Conservation (phyloP, 352 stramenopile genomes). For the Phytophthora melonis region DNA sequence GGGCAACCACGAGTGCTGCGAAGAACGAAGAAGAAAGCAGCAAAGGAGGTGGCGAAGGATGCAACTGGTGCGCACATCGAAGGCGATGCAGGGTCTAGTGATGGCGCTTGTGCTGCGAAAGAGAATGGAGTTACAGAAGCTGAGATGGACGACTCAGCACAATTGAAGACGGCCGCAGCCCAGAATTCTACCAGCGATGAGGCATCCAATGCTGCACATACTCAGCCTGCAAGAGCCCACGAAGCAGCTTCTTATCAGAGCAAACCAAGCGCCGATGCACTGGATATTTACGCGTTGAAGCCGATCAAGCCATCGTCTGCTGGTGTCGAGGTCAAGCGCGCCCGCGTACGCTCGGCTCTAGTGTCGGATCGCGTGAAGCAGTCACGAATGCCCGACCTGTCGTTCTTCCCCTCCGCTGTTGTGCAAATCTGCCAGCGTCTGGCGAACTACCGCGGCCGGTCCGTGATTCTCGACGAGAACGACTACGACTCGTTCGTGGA, state of each 20-base stretch:
- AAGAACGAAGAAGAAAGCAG: conserved; percentile 15
- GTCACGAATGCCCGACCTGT: conserved; percentile 53
- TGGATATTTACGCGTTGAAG: conserved; percentile 29
- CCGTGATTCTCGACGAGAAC: conserved; percentile 66
- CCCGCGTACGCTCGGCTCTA: conserved; percentile 47
- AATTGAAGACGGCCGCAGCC: conserved; percentile 2
- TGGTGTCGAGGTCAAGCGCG: conserved; percentile 51
- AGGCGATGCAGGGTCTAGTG: background rate
- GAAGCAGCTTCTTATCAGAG: conserved; percentile 4
- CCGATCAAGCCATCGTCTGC: conserved; percentile 27
- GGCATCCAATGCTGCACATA: background rate
- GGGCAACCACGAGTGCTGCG: conserved; percentile 11
- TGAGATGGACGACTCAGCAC: conserved; percentile 5
- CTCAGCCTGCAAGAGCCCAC: background rate
- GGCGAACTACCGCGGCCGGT: conserved; percentile 53
- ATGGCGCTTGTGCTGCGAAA: background rate
- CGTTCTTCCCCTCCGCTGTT: conserved; percentile 57
- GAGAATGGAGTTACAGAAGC: conserved; percentile 1
- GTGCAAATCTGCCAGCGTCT: conserved; percentile 68
- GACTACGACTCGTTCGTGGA: conserved; percentile 68
- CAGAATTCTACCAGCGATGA: too few species aligned
- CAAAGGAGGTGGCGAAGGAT: conserved; percentile 3
- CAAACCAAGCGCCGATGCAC: background rate
- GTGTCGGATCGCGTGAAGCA: conserved; percentile 48
- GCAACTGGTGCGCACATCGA: background rate